These are phyloP conservation scores for Citrus mangshanensis DNA, from an alignment of 345 rosid species.

Conservation along the genomic window DNA sequence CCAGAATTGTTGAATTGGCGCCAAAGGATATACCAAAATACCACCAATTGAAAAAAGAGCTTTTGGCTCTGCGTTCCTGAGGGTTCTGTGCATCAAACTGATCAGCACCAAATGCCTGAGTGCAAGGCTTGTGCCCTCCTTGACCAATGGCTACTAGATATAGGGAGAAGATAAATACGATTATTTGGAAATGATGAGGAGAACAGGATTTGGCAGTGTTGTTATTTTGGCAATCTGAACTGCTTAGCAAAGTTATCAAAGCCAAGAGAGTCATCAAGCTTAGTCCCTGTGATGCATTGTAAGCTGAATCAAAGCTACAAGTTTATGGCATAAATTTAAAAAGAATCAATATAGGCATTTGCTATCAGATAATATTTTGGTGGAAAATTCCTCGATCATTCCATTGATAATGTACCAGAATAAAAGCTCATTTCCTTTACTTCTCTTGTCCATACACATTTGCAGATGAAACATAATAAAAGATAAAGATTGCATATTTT, in stretches of 20 bases:
- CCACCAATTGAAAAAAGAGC: constrained; percentile 61
- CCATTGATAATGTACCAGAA: too few relatives aligned
- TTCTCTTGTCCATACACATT: too few relatives aligned
- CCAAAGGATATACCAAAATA: constrained; percentile 45
- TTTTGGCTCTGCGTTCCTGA: constrained; percentile 33
- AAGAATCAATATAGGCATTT: neutral
- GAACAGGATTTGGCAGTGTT: neutral
- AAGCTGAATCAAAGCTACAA: neutral
- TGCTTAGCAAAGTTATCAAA: constrained; percentile 38
- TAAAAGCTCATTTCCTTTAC: too few relatives aligned
- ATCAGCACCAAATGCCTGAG: constrained; percentile 60
- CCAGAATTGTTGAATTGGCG: constrained; percentile 26
- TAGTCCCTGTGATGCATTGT: constrained; percentile 45
- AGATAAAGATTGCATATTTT: too few relatives aligned
- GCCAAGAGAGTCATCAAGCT: constrained; percentile 64
- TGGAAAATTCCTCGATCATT: too few relatives aligned
- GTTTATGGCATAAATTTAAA: neutral
- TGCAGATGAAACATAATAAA: too few relatives aligned
- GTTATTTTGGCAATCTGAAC: constrained; percentile 31
- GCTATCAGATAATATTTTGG: too few relatives aligned
- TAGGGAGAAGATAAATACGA: constrained; percentile 34
- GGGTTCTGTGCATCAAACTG: constrained; percentile 48
- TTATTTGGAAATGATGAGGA: constrained; percentile 19
- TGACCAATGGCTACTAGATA: constrained; percentile 44
- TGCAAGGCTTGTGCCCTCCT: constrained; percentile 58